phyloP scores from a whole-genome alignment of 2,329 filamentous ascomycete genomes.

The Pleomassaria siparia region DNA sequence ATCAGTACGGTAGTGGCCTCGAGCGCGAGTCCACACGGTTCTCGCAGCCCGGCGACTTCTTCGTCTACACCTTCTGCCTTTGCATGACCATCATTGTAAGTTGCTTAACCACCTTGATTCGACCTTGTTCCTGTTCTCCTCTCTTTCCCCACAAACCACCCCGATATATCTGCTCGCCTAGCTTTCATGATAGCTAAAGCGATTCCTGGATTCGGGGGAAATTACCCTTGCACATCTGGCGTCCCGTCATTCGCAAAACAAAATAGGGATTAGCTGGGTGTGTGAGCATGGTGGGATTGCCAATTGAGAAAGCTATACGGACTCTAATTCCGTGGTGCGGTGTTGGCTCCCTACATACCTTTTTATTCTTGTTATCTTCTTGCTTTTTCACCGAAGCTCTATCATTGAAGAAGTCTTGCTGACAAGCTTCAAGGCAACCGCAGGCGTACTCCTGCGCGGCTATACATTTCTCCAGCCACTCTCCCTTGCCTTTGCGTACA shows the following conservation, averaged over 20 bases:
- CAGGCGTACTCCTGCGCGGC: slow-evolving; percentile 55
- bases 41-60: slow-evolving; percentile 71
- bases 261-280: slow-evolving; percentile 47
- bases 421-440: slow-evolving; percentile 51
- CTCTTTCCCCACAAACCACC: slow-evolving; percentile 45
- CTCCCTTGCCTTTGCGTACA: slow-evolving; percentile 79
- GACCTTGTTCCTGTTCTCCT: slow-evolving; percentile 9
- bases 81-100: slow-evolving; percentile 76
- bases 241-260: slow-evolving; percentile 56
- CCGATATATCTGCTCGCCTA: slow-evolving; percentile 62
- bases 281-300: slow-evolving; percentile 55
- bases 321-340: slow-evolving; percentile 58
- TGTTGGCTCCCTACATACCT: slow-evolving; percentile 67
- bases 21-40: slow-evolving; percentile 75
- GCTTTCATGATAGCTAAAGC: slow-evolving; percentile 52
- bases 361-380: slow-evolving; percentile 9
- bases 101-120: slow-evolving; percentile 29
- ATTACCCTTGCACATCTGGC: slow-evolving; percentile 53
- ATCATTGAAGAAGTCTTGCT: slow-evolving; percentile 17
- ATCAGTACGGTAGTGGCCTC: slow-evolving; percentile 72
- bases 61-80: slow-evolving; percentile 79
- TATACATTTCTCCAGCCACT: slow-evolving; percentile 61
- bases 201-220: slow-evolving; percentile 59
- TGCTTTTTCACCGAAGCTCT: neutral
- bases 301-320: slow-evolving; percentile 57